Base-by-base conservation (phyloP, 2,329 filamentous ascomycete species). In the Malbranchea cinnamomea region DNA sequence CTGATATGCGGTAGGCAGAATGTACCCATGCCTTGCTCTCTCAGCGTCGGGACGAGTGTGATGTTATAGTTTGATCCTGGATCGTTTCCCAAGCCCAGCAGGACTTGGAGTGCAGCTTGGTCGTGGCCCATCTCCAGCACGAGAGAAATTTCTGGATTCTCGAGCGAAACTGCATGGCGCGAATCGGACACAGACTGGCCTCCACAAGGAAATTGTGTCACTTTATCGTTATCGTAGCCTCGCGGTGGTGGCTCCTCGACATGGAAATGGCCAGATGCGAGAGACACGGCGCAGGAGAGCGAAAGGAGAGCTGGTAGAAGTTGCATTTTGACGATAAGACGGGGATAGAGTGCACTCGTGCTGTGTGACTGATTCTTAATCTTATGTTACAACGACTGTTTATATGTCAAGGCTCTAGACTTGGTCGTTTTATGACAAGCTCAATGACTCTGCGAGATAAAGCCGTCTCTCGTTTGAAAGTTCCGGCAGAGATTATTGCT, bases 31-130 rank as follows among this genome's bases (percentile, higher is more conserved):
- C 78, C 52, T 56, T 72, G 46, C 52, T 68, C 58, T 62, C 73
- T 53, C 59, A 70, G 55, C 60, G 68, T 54, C 3, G 68, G 69
- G 2, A 71, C 67, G 16, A 83, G 61, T 19, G 73, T 68, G 51
- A 76, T 64, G 61, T 78, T 82, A 64, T 75, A 84, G 52, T 70
- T 71, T 44, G 62, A 63, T 26, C 59, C 59, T 1, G 63, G 62
- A 32, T 68, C 50, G 30, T 57, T 56, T 21, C 67, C 67, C 10
- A 72, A 46, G 16, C 60, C 62, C 28, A 73, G 45, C 20, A 69
- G 60, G 20, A 71, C 56, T 34, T 64, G 59, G n/a, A 70, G 41
- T 26, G 63, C 62, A 17, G 63, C 57, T 37, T 61, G 57, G 8
- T 59, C 53, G 43, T 72, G 67, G 34, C 63, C 62, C 47, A 70